Evolutionary conservation across 2,329 filamentous ascomycete species (phyloP).

Genomic region (Fusarium sp.): DNA sequence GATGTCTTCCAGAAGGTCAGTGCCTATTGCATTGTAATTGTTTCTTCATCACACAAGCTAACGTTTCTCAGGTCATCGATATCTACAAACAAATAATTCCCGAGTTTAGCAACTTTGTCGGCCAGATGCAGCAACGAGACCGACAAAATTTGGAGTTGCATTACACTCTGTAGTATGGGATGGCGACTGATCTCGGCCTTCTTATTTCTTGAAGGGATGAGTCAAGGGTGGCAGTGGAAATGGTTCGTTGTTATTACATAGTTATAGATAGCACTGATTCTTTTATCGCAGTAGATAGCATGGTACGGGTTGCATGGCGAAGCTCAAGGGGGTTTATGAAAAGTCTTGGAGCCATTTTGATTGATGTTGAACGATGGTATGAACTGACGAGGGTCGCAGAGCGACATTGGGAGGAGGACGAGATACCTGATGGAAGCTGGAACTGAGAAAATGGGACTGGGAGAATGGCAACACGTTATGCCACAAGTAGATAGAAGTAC

Average conservation of each 20-base stretch:
- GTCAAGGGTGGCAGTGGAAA: conserved; percentile 8
- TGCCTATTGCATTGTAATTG: neutral
- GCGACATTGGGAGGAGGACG: conserved; percentile 22
- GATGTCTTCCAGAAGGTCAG: conserved; percentile 81
- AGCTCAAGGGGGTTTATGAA: conserved; percentile 28
- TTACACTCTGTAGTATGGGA: conserved; percentile 55
- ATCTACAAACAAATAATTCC: conserved; percentile 70
- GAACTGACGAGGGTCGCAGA: conserved; percentile 27
- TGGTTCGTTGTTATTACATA: conserved; percentile 41
- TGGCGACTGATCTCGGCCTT: neutral
- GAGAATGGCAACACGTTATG: conserved; percentile 20
- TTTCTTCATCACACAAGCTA: neutral
- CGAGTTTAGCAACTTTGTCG: conserved; percentile 66
- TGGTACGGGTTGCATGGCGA: conserved; percentile 41
- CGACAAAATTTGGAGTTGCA: conserved; percentile 59
- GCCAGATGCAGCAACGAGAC: conserved; percentile 61
- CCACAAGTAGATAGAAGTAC: conserved; percentile 31
- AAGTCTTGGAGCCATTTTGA: conserved; percentile 31
- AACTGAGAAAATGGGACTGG: conserved; percentile 10
- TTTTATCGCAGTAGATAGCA: conserved; percentile 41
- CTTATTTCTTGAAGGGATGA: conserved; percentile 7
- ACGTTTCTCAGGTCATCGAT: conserved; percentile 57
- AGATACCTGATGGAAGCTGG: conserved; percentile 25
- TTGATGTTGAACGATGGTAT: conserved; percentile 37
- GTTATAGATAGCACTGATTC: conserved; percentile 47